Conservation (phyloP, 1,139 yeast genomes). For the Suhomyces taliae region DNA sequence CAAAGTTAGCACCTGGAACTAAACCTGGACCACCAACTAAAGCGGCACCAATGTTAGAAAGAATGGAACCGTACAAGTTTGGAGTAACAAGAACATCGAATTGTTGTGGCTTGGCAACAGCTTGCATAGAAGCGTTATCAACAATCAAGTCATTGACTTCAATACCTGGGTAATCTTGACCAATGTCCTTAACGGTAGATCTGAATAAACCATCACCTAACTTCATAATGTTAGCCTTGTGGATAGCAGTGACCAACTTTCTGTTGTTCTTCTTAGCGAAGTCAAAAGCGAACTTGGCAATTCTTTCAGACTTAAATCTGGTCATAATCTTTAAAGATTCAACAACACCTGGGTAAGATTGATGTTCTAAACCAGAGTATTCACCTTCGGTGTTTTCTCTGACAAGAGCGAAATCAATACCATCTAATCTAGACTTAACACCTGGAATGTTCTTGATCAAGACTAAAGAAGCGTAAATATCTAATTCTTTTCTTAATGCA, state of each 20-base stretch:
- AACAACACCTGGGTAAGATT: slow-evolving; percentile 96
- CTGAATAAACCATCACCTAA: slow-evolving; percentile 98
- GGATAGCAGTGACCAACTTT: slow-evolving; percentile 92
- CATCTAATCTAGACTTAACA: slow-evolving; percentile 82
- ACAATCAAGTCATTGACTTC: slow-evolving; percentile 91
- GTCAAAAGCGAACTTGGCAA: slow-evolving; percentile 96
- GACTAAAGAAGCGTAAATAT: slow-evolving; percentile 91
- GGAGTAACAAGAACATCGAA: slow-evolving; percentile 98
- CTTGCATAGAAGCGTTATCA: slow-evolving; percentile 99
- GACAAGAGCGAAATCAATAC: slow-evolving; percentile 89
- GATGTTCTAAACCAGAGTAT: slow-evolving; percentile 97
- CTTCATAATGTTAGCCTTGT: slow-evolving; percentile 99
- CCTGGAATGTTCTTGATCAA: slow-evolving; percentile 94
- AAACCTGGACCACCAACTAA: slow-evolving; percentile 98
- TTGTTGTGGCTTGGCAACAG: slow-evolving; percentile 96
- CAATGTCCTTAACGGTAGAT: slow-evolving; percentile 88
- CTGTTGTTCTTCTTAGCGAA: slow-evolving; percentile 92
- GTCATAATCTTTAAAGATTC: slow-evolving; percentile 96
- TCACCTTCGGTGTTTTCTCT: slow-evolving; percentile 99
- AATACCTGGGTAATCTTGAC: slow-evolving; percentile 85
- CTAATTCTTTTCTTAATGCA: slow-evolving; percentile 93
- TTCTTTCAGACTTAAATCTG: slow-evolving; percentile 92
- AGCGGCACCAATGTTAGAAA: slow-evolving; percentile 98
- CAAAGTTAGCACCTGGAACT: slow-evolving; percentile 98
- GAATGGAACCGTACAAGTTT: slow-evolving; percentile 94